Evolutionary conservation across 1,284 basidiomycete species (phyloP), one percentile per base, ranked within the genome.

Genomic region (Sporisorium graminicola): DNA sequence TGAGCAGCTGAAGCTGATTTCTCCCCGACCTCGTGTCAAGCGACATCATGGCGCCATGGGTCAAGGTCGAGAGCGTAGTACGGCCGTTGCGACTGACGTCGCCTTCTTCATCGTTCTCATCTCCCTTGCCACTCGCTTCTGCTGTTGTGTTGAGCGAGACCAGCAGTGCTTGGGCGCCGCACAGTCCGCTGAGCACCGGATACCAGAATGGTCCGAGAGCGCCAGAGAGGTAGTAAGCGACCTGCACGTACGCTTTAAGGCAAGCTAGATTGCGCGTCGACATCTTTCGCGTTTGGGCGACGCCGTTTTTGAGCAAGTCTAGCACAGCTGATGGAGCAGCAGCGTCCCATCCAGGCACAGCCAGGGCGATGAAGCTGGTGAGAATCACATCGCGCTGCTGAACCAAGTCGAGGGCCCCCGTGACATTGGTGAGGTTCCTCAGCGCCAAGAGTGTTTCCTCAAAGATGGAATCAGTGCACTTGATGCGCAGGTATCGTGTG

Each of bases 361-460:
- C 92, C 70, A 94, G 92, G 73, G 94, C 93, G 20, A 93, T 90
- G 13, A 98, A 89, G 47, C 91, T 92, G 22, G 91, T 92, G 80
- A 98, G 90, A 86, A 98, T 93, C 0, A 94, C 94, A 77, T 98
- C 94, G n/a, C 96, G 90, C 0, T 95, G 94, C 0, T 93, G 95
- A 0, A 88, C 87, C 5, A 98, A 88, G 2, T 90, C 90, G 13
- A 98, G 90, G 85, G 93, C 92, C n/a, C 96, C 96, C 31, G 93
- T 91, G 1, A 94, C 93, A 63, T 93, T 92, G 4, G 93, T 93
- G 85, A 97, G 90, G 37, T 92, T 91, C 79, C 95, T 92, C 75
- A 93, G 91, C 61, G 92, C 91, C 1, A 91, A 89, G 13, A 96
- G 88, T 3, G 92, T 91, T 65, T 94, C 93, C 9, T 91, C 91